Base-by-base conservation (phyloP, 2,329 filamentous ascomycete species). In the Drechslerella stenobrocha region DNA sequence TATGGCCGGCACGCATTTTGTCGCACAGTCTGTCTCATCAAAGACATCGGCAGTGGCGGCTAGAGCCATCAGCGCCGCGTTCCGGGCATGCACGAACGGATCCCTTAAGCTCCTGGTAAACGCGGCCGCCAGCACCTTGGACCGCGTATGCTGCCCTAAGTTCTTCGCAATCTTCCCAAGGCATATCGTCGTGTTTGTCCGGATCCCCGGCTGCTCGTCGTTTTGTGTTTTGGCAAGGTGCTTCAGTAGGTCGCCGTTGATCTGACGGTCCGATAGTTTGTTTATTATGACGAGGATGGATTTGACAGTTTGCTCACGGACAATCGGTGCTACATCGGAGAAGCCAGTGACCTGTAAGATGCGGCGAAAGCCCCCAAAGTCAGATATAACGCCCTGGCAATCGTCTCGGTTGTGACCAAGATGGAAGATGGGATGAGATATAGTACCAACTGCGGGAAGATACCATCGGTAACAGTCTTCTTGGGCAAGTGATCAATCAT, bases 101-200 rank as follows among this genome's bases (percentile, higher is more conserved):
- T 98, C 93, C 50, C 91, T 83, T 2, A 97, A 81, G 0, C 93
- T 90, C 23, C 93, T 84, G 1, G 88, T 87, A 74, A 98, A 98
- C 0, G 93, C 93, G 5, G 93, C 93, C 52, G 91, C 87, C 23
- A 98, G 83, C 0, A 98, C 92, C 76, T 97, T 98, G 47, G 88
- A 82, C 70, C 93, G 83, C 2, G 88, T 89, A 71, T 88, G 81
- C 20, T 83, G 80, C 1, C 90, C 89, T 0, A 98, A 80, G 73
- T 95, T 88, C 73, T 90, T 91, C 11, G 93, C 91, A 72, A 98
- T 96, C 74, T 96, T 97, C 20, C 93, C 93, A 0, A 98, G 79
- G 75, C 92, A 97, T 58, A 98, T 98, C 1, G 93, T 98, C 0
- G 93, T 98, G 75, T 98, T 98, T 6, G 93, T 98, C 69, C 93